These are phyloP conservation scores for Starmerella bombi DNA, from an alignment of 805 yeast genomes.

Conservation along the genomic window DNA sequence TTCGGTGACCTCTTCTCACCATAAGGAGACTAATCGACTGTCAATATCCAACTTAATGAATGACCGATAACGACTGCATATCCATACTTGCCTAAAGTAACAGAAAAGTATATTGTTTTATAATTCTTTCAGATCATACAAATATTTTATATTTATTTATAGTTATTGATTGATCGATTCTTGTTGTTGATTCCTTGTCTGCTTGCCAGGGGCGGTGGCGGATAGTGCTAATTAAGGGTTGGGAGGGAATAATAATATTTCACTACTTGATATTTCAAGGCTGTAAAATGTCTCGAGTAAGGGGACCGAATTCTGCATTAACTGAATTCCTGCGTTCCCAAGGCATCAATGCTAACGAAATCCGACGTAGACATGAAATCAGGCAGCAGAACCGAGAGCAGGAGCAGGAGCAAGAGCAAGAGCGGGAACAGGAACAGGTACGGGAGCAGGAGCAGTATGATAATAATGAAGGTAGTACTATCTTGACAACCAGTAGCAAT, in stretches of 20 bases:
- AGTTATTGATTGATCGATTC: no score
- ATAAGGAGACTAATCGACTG: not conserved
- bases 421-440: no score
- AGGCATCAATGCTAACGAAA: constrained; percentile 75
- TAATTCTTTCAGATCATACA: no score
- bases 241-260: no score
- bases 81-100: no score
- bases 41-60: not conserved
- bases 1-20: not conserved
- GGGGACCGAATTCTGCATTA: constrained; percentile 56
- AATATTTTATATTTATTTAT: no score
- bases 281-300: constrained; percentile 28
- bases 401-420: no score
- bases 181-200: no score
- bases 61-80: not conserved
- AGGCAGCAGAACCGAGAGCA: constrained; percentile 12
- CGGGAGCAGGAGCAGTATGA: constrained; percentile 14
- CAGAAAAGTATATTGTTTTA: no score
- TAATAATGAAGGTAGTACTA: constrained; percentile 2
- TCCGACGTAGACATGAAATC: constrained; percentile 33
- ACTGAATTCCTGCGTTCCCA: constrained; percentile 79
- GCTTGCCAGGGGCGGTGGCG: no score
- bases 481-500: no score
- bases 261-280: not conserved
- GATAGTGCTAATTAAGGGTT: no score